phyloP scores from a whole-genome alignment of 2,329 filamentous ascomycete species.

The Colletotrichum gigasporum region DNA sequence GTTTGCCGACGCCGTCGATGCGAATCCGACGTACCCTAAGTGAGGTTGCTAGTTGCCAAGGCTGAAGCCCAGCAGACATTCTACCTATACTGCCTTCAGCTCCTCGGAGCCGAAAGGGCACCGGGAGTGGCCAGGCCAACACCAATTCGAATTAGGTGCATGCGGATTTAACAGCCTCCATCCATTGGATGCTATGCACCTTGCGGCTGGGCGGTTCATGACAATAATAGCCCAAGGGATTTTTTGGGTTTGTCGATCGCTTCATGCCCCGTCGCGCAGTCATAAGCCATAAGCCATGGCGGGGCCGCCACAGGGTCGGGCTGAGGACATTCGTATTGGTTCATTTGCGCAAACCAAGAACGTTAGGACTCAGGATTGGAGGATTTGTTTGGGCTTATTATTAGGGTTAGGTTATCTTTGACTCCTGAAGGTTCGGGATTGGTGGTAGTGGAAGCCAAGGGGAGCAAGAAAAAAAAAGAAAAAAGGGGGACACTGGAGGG shows the following conservation, averaged over 20 bases:
- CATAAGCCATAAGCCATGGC: neutral
- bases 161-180: neutral
- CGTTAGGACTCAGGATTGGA: no score
- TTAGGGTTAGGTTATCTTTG: no score
- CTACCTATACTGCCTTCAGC: neutral
- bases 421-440: no score
- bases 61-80: conserved; percentile 1
- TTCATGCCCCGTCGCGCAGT: neutral
- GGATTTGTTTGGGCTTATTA: no score
- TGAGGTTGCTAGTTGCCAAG: neutral
- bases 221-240: neutral
- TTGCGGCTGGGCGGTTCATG: no score
- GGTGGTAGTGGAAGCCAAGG: no score
- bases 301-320: neutral
- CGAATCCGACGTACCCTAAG: conserved; percentile 17
- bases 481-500: neutral
- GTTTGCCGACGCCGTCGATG: conserved; percentile 10
- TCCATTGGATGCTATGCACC: no score
- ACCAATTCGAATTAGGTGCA: neutral
- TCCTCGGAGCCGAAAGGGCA: conserved; percentile 23
- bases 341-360: neutral
- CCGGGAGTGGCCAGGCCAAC: neutral
- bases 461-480: neutral
- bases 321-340: neutral
- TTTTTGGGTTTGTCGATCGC: conserved; percentile 7